A percentile compares a stretch with the other conserved stretches of the same genome.
phyloP scores from a whole-genome alignment of 129 eudicot species.

The Ambrosia artemisiifolia region DNA sequence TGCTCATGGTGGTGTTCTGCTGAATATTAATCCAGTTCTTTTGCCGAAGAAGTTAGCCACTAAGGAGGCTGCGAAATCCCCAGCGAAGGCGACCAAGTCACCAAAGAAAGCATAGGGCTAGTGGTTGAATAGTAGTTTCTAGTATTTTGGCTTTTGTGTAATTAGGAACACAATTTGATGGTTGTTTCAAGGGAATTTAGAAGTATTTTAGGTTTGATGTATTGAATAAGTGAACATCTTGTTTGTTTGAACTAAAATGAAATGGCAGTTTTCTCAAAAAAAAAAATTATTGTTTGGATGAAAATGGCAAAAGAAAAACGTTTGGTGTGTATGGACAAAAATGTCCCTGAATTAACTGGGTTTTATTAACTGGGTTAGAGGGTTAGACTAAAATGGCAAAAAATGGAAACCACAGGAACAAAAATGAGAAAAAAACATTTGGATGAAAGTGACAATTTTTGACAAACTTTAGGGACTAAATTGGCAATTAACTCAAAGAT shows the following conservation, averaged over 20 bases:
- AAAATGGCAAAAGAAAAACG: no score
- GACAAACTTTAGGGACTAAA: no score
- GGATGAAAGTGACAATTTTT: no score
- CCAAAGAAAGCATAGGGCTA: constrained; percentile 37
- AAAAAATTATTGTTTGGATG: no score
- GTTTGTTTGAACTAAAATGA: neutral
- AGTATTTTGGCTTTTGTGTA: neutral
- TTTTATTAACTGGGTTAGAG: no score
- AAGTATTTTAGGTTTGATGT: neutral
- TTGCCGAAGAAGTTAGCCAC: constrained; percentile 53
- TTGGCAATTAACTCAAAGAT: no score
- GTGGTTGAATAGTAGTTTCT: neutral
- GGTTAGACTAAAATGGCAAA: no score
- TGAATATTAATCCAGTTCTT: constrained; percentile 60
- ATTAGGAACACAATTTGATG: neutral
- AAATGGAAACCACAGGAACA: no score
- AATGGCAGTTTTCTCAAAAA: constrained; percentile 33
- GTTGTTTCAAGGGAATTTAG: neutral
- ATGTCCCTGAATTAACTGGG: no score
- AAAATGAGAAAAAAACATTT: no score
- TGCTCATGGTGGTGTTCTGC: constrained; percentile 68
- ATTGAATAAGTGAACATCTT: neutral
- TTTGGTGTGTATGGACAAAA: no score
- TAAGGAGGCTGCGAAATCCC: constrained; percentile 42
- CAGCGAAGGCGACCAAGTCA: constrained; percentile 45